phyloP scores from a whole-genome alignment of 1,139 yeast genomes.

The Saccharomyces hybrid region DNA sequence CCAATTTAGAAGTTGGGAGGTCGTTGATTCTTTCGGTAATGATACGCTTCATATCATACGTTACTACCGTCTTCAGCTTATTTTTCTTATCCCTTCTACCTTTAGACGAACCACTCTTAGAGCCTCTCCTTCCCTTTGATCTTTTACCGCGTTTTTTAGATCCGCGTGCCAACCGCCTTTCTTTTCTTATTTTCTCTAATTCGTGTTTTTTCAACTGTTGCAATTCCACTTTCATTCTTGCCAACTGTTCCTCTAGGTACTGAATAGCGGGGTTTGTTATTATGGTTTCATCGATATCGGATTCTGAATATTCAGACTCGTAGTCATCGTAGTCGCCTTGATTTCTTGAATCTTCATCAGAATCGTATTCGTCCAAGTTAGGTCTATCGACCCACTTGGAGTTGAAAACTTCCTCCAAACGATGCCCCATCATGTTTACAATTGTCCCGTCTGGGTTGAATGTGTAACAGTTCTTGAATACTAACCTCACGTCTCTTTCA shows the following conservation, averaged over 20 bases:
- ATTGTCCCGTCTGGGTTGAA: slow-evolving; percentile 96
- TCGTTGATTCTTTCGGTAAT: slow-evolving; percentile 79
- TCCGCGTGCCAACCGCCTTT: slow-evolving; percentile 33
- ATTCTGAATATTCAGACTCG: slow-evolving; percentile 42
- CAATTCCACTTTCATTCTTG: slow-evolving; percentile 77
- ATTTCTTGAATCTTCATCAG: slow-evolving; percentile 16
- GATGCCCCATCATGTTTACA: slow-evolving; percentile 91
- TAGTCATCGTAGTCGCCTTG: slow-evolving; percentile 30
- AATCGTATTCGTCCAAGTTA: slow-evolving; percentile 32
- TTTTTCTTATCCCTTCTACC: slow-evolving; percentile 24
- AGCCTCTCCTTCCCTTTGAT: slow-evolving; percentile 11
- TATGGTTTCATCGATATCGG: slow-evolving; percentile 61
- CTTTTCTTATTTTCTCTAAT: slow-evolving; percentile 47
- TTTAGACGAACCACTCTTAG: slow-evolving; percentile 8
- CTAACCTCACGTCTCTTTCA: slow-evolving; percentile 71
- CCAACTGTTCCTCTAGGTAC: slow-evolving; percentile 77
- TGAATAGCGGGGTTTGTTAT: slow-evolving; percentile 87
- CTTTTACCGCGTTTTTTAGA: slow-evolving; percentile 20
- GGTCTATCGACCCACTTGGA: slow-evolving; percentile 89
- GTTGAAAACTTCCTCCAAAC: slow-evolving; percentile 76
- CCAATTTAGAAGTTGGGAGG: slow-evolving; percentile 67
- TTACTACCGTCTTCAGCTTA: slow-evolving; percentile 42
- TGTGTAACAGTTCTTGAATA: slow-evolving; percentile 79
- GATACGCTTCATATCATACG: slow-evolving; percentile 95
- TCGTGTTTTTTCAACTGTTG: slow-evolving; percentile 72